These are phyloP conservation scores for Fragilariopsis cylindrus DNA, from an alignment of 108 stramenopile genomes.

Conservation along the genomic window DNA sequence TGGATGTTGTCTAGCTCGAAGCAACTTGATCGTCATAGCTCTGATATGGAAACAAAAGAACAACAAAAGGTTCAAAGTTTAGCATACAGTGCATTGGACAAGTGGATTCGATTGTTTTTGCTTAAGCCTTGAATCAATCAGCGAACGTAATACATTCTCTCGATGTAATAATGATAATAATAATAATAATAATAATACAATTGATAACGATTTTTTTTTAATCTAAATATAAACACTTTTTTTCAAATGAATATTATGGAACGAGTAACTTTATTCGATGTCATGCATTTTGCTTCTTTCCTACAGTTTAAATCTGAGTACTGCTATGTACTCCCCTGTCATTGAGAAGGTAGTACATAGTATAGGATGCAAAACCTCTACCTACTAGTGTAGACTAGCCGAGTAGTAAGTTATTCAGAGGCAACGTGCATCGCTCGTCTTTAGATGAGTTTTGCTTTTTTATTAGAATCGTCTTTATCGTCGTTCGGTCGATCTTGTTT, in stretches of 20 bases:
- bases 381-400: no score
- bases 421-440: no score
- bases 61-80: conserved; percentile 2
- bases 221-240: not conserved
- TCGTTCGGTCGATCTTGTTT: conserved; percentile 26
- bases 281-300: conserved; percentile 1
- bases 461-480: not conserved
- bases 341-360: no score
- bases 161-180: not conserved
- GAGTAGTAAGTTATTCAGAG: no score
- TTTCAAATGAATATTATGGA: not conserved
- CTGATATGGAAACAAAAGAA: conserved; percentile 10
- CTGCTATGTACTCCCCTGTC: no score
- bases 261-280: not conserved
- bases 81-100: conserved; percentile 22
- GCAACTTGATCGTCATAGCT: not conserved
- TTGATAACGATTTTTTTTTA: not conserved
- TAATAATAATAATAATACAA: not conserved
- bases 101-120: conserved; percentile 25
- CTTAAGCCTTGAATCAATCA: conserved; percentile 21
- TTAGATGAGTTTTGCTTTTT: not conserved
- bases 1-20: conserved; percentile 20
- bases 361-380: no score
- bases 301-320: no score
- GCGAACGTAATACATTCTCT: no score